Evolutionary conservation across 2,329 filamentous ascomycete species (phyloP).

Genomic region (Arthrobotrys sinensis): DNA sequence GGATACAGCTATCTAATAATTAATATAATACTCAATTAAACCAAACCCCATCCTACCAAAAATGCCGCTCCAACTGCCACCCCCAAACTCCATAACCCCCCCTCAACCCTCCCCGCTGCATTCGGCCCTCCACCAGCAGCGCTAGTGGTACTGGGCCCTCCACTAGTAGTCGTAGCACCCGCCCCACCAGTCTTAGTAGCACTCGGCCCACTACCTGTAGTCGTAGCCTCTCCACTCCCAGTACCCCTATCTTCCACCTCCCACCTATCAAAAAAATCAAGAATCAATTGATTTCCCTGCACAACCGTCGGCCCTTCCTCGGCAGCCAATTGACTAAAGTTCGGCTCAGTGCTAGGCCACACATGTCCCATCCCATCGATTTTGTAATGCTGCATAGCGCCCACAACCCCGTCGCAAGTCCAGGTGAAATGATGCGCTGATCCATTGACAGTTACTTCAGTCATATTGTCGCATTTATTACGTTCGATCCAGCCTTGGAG

Average conservation of each 20-base stretch:
- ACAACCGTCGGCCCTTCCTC: constrained; percentile 69
- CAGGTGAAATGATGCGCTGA: constrained; percentile 69
- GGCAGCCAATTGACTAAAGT: constrained; percentile 69
- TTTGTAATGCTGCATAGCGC: constrained; percentile 69
- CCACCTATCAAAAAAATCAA: constrained; percentile 69
- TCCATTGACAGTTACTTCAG: constrained; percentile 66
- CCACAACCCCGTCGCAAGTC: constrained; percentile 67
- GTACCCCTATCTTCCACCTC: constrained; percentile 43
- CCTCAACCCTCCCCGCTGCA: constrained; percentile 45
- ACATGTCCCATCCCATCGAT: constrained; percentile 70
- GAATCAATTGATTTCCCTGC: constrained; percentile 69
- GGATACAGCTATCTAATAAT: too few species aligned
- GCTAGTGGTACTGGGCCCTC: too few species aligned
- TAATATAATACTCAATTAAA: background rate
- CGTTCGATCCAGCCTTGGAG: constrained; percentile 68
- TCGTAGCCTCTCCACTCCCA: background rate
- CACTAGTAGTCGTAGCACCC: constrained; percentile 6
- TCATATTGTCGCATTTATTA: constrained; percentile 67
- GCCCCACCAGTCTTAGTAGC: constrained; percentile 13
- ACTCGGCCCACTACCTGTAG: constrained; percentile 5
- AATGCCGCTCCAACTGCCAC: constrained; percentile 4
- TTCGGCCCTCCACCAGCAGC: constrained; percentile 29
- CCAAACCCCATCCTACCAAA: constrained; percentile 6
- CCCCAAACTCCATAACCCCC: constrained; percentile 21
- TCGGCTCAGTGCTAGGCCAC: constrained; percentile 70